phyloP scores from a whole-genome alignment of 2,329 filamentous ascomycete species.

The Sporothrix sp. region DNA sequence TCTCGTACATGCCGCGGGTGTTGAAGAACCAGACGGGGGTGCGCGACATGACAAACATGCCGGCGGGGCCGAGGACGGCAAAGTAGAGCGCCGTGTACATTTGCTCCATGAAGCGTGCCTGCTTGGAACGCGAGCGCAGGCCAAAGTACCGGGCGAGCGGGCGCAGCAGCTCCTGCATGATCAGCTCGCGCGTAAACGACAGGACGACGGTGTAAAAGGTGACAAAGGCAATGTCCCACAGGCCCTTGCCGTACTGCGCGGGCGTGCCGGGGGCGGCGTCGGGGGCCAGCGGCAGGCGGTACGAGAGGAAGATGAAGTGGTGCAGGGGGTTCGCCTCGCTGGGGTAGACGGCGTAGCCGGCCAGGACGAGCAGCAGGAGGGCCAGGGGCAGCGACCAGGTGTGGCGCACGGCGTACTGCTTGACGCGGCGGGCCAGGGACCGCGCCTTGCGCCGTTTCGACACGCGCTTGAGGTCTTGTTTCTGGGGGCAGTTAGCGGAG shows the following conservation, averaged over 20 bases:
- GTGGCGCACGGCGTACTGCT: conserved; percentile 44
- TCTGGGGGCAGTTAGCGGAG: conserved; percentile 5
- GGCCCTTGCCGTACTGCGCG: conserved; percentile 79
- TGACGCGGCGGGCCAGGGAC: conserved; percentile 43
- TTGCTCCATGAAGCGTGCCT: conserved; percentile 91
- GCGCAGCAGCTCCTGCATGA: conserved; percentile 83
- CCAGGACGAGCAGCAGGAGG: conserved; percentile 52
- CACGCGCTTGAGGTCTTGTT: conserved; percentile 29
- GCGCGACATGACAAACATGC: conserved; percentile 80
- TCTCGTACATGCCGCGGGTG: conserved; percentile 79
- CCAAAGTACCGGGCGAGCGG: conserved; percentile 63
- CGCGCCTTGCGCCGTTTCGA: conserved; percentile 48
- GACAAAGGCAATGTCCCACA: conserved; percentile 77
- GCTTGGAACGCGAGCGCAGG: conserved; percentile 64
- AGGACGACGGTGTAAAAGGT: conserved; percentile 82
- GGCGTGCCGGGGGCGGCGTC: conserved; percentile 33
- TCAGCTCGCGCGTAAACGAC: conserved; percentile 87
- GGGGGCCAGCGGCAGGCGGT: conserved; percentile 52
- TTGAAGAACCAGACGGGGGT: conserved; percentile 97
- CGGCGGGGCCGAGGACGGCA: conserved; percentile 67
- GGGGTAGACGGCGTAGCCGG: conserved; percentile 66
- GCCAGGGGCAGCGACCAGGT: conserved; percentile 58
- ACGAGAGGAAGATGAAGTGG: conserved; percentile 82
- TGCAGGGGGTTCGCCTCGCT: conserved; percentile 67
- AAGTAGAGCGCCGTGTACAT: conserved; percentile 93